These are phyloP conservation scores for Rehmannia glutinosa DNA, from an alignment of 257 asterid species.

Conservation along the genomic window DNA sequence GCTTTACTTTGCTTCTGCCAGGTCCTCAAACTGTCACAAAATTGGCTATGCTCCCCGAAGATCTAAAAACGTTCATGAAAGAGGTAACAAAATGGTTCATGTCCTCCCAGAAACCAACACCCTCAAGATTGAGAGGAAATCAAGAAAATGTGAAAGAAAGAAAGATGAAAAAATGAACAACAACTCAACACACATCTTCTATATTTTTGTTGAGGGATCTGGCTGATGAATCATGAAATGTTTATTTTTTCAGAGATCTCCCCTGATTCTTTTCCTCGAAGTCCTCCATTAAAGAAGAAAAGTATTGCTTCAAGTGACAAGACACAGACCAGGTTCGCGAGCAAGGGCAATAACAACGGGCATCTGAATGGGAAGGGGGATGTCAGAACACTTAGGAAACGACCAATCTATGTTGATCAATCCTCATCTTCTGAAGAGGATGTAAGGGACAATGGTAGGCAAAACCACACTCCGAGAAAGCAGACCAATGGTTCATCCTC, in stretches of 20 bases:
- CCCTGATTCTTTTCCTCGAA: slow-evolving; percentile 28
- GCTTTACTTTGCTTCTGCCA: slow-evolving; percentile 29
- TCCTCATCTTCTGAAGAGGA: slow-evolving; percentile 54
- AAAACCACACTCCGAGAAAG: slow-evolving; percentile 23
- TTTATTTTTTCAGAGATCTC: slow-evolving; percentile 35
- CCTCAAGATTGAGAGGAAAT: background rate
- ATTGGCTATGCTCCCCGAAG: slow-evolving; percentile 88
- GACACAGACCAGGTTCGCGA: slow-evolving; percentile 29
- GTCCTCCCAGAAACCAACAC: background rate
- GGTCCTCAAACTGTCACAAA: slow-evolving; percentile 66
- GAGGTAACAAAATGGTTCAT: slow-evolving; percentile 37
- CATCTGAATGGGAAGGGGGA: slow-evolving; percentile 33
- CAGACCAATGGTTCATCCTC: slow-evolving; percentile 30
- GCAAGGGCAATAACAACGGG: slow-evolving; percentile 31
- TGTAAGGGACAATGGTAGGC: slow-evolving; percentile 41
- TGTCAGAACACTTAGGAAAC: slow-evolving; percentile 31
- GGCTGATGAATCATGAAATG: slow-evolving; percentile 3
- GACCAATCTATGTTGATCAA: slow-evolving; percentile 30
- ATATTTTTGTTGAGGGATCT: slow-evolving; percentile 11
- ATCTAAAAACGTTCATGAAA: slow-evolving; percentile 32
- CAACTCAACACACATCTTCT: slow-evolving; percentile 2
- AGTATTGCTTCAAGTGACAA: slow-evolving; percentile 25
- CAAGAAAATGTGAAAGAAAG: background rate
- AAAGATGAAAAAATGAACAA: background rate
- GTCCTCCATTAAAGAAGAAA: slow-evolving; percentile 28